Evolutionary conservation across 2,329 filamentous ascomycete species (phyloP), one percentile per base, ranked within the genome.

Genomic region (Elsinoe perseae): DNA sequence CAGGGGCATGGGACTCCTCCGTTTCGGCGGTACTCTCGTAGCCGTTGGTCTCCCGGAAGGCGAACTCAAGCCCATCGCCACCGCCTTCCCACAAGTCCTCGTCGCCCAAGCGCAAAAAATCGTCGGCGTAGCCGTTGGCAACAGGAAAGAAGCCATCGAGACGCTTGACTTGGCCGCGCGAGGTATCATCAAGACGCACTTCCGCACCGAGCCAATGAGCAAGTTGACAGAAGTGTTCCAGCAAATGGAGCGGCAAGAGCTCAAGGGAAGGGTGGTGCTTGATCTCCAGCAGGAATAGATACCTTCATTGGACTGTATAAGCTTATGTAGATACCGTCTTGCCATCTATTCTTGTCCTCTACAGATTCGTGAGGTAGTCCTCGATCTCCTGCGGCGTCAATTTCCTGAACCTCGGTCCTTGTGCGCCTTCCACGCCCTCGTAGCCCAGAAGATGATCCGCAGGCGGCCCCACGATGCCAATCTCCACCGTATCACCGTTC

Each of bases 311-410:
- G 16, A 16, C 18, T n/a, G n/a, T n/a, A n/a, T n/a, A n/a, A n/a
- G 44, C 9, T 23, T 27, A 21, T 25, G 44, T 50, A 25, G n/a
- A 50, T 30, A 50, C 16, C 44, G 27, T 50, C 27, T 16, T 18
- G n/a, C 18, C 44, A 50, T 30, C 4, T 36, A 9, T 14, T 14
- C 12, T 6, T 14, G n/a, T 36, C 32, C 12, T 36, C 84, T 81
- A 97, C 81, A 98, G 83, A 81, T 95, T 97, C 73, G 93, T 97
- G 73, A 98, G 78, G 77, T 98, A 98, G 74, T 98, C 93, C 79
- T 98, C 93, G 69, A 98, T 97, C 77, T 98, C 93, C 76, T 95
- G 89, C 68, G 95, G 90, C 67, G 83, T 95, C 73, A 98, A 77
- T 81, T 95, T 95, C 74, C 90, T 82, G 82, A 95, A 95, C 61